Percentiles rank a stretch among this genome's conserved stretches.
phyloP scores from a whole-genome alignment of 2,329 filamentous ascomycete species.

The Eurotiales sp. region DNA sequence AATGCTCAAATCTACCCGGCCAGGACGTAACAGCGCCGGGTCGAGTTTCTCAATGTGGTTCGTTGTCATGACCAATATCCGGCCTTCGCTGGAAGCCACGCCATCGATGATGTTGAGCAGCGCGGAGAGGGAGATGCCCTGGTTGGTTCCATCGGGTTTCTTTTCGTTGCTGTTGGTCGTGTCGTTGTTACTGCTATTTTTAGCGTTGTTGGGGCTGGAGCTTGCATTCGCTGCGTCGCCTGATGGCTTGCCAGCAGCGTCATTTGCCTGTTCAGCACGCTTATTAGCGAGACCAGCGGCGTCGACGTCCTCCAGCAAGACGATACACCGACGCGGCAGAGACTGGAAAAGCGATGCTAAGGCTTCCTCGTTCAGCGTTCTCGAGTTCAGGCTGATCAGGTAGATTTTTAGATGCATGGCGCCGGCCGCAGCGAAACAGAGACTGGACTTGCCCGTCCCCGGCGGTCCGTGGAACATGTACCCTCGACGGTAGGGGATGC shows the following conservation, averaged over 20 bases:
- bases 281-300: conserved; percentile 65
- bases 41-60: conserved; percentile 65
- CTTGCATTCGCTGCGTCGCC: no score
- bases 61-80: conserved; percentile 71
- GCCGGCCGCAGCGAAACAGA: conserved; percentile 67
- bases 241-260: conserved; percentile 28
- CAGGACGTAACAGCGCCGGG: conserved; percentile 61
- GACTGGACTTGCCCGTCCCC: conserved; percentile 73
- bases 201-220: not conserved
- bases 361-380: conserved; percentile 60
- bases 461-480: conserved; percentile 79
- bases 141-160: conserved; percentile 12
- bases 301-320: conserved; percentile 74
- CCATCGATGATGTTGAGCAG: conserved; percentile 69
- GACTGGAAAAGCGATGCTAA: conserved; percentile 62
- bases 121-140: conserved; percentile 60
- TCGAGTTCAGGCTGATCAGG: conserved; percentile 65
- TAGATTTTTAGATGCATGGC: conserved; percentile 69
- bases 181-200: not conserved
- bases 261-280: conserved; percentile 22
- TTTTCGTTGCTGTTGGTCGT: not conserved
- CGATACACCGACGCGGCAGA: conserved; percentile 66
- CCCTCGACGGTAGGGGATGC: conserved; percentile 80
- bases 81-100: conserved; percentile 64
- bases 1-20: conserved; percentile 63